Evolutionary conservation across 257 asterid genomes (phyloP).

Genomic region (Jacaranda mimosifolia): DNA sequence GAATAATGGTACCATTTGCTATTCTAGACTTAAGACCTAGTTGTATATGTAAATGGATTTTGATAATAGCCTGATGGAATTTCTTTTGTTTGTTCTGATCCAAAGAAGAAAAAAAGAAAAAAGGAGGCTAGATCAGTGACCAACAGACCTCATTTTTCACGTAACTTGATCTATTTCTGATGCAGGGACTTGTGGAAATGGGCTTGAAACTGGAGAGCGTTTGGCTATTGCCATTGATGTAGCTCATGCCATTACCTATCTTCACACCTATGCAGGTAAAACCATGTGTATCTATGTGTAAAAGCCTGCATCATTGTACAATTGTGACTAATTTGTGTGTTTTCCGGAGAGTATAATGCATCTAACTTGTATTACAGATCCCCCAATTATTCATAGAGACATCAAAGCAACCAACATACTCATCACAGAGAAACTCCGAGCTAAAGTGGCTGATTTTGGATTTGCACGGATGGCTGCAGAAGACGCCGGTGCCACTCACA

Average conservation of each 20-base stretch:
- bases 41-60: background rate
- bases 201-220: conserved; percentile 63
- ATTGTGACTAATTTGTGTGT: too few species aligned
- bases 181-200: conserved; percentile 59
- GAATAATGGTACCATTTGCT: too few species aligned
- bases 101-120: background rate
- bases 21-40: too few species aligned
- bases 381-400: conserved; percentile 79
- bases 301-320: too few species aligned
- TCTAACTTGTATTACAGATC: conserved; percentile 52
- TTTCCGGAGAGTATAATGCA: too few species aligned
- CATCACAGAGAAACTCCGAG: conserved; percentile 69
- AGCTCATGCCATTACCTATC: conserved; percentile 82
- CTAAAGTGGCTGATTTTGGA: conserved; percentile 83
- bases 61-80: too few species aligned
- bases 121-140: too few species aligned
- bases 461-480: conserved; percentile 65
- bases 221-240: conserved; percentile 74
- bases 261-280: conserved; percentile 73
- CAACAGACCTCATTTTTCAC: background rate
- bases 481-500: conserved; percentile 60
- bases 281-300: background rate
- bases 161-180: conserved; percentile 14
- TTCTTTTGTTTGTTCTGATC: background rate
- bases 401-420: conserved; percentile 75